Base-by-base conservation (phyloP, 345 rosid genomes). In the Turnera subulata region DNA sequence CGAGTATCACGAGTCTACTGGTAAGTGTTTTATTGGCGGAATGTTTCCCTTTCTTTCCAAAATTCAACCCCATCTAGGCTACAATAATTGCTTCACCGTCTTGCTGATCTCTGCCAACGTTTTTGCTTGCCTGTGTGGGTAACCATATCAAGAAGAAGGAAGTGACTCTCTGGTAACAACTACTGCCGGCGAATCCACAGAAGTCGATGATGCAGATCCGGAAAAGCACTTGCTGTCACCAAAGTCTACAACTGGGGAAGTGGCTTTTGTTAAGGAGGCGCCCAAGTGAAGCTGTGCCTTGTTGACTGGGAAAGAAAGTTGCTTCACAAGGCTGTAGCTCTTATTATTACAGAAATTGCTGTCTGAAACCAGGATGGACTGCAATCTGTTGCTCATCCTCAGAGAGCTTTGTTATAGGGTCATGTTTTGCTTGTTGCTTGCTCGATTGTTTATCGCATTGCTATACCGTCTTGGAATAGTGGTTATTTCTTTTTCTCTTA, bases 191-290 rank as follows among this genome's bases (percentile, higher is more conserved):
- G 74, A 74, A 24, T 78, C 80, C 43, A 39, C 69, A 6, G 93
- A 85, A 63, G 58, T 80, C 15, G 72, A 76, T 24, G 87, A 83
- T 25, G 47, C 45, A 1, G 83, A 83, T 43, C 80, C 61, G 32
- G 88, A 78, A 73, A 83, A 78, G 65, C 78, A 66, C 55, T 58
- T 86, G 65, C 65, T 83, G 51, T 63, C 80, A 2, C 73, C 84
- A 38, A 50, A 50, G 40, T 51, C 56, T 12, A 67, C 47, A 32
- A 49, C 46, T 44, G 64, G 56, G 44, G 83, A 81, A n/a, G 69
- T 85, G 59, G 42, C 84, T 60, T 83, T 85, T 62, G 70, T 83
- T 25, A 83, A 62, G 67, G 89, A 81, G 67, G 46, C 55, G 18
- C 46, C 48, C 42, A 69, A 40, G 18, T 65, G 73, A 71, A 57